Base-by-base conservation (phyloP, 371 early-diverging fungal genomes). In the Caulochytrium protostelioides region DNA sequence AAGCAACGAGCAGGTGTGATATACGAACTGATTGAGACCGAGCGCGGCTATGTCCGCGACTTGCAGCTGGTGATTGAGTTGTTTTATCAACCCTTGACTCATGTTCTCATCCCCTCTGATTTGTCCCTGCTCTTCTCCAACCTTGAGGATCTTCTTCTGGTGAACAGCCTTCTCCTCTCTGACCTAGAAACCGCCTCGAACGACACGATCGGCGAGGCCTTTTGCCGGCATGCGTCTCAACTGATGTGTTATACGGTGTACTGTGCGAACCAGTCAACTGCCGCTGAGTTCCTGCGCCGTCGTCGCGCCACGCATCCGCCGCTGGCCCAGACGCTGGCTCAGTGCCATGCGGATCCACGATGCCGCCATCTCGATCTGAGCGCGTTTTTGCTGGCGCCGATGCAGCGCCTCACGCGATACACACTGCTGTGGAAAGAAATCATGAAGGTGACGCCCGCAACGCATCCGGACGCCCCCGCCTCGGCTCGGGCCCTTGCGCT, bases 321-420 rank as follows among this genome's bases (percentile, higher is more conserved):
- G 41, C 18, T 34, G 32, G 37, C 44, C 52, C 16, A 33, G 52
- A 38, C 44, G 50, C 39, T 75, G 35, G 55, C 54, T 20, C 63
- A 73, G 16, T 73, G 75, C 54, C 72, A 46, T 58, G 62, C 36
- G 54, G 72, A 57, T 32, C 72, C 77, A 0, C 58, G 69, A 27
- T 85, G 83, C 47, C 72, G 82, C 5, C 60, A 69, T 7, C 48
- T 92, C 33, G 81, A 83, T 27, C 62, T 92, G 3, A 71, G 75
- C 9, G 76, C 81, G 27, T 92, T 79, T 43, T 51, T 92, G 38
- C 56, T 94, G 21, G 65, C 80, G 24, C 95, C 95, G 4, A 73
- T 90, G 54, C 92, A 94, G 49, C 70, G 95, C 26, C 76, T 94
- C 21, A 87, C 85, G 22, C 59, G 87, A 50, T 89, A 89, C 51